Conservation (phyloP, 2,329 filamentous ascomycete species). For the Neonectria neomacrospora region DNA sequence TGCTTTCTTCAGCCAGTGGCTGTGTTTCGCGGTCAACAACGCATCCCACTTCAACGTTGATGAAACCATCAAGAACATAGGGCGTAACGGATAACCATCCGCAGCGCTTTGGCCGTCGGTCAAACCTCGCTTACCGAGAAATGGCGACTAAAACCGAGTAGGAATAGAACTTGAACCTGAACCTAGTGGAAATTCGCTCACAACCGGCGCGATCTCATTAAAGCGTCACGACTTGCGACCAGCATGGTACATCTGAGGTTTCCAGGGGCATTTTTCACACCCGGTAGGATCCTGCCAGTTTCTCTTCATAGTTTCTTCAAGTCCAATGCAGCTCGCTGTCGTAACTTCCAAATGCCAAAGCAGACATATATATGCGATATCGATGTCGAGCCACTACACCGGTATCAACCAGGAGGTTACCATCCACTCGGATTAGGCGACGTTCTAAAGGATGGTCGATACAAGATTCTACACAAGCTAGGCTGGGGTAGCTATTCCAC, state of each 20-base stretch:
- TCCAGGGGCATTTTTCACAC: not conserved
- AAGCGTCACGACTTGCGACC: not conserved
- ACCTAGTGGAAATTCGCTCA: slow-evolving; percentile 4
- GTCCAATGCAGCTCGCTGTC: slow-evolving; percentile 6
- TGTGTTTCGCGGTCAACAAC: no score
- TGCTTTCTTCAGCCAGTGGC: no score
- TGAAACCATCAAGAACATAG: no score
- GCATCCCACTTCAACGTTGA: no score
- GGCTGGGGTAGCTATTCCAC: slow-evolving; percentile 57
- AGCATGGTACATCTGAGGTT: slow-evolving; percentile 6
- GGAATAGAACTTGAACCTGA: no score
- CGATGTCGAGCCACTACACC: slow-evolving; percentile 33
- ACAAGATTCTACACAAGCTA: slow-evolving; percentile 56
- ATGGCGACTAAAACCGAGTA: no score
- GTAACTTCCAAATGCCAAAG: slow-evolving; percentile 8
- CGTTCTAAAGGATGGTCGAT: slow-evolving; percentile 50
- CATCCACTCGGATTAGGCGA: slow-evolving; percentile 56
- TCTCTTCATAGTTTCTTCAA: slow-evolving; percentile 2
- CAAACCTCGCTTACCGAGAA: no score
- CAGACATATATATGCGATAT: slow-evolving; percentile 21
- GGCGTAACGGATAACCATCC: no score
- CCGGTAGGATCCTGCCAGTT: not conserved
- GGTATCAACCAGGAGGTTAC: slow-evolving; percentile 53
- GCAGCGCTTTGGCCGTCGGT: no score
- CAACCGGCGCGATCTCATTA: not conserved